Percentiles rank a stretch among this genome's conserved stretches.
Evolutionary conservation across 148 eudicot genomes (phyloP).

Genomic region (Rhododendron henanense): DNA sequence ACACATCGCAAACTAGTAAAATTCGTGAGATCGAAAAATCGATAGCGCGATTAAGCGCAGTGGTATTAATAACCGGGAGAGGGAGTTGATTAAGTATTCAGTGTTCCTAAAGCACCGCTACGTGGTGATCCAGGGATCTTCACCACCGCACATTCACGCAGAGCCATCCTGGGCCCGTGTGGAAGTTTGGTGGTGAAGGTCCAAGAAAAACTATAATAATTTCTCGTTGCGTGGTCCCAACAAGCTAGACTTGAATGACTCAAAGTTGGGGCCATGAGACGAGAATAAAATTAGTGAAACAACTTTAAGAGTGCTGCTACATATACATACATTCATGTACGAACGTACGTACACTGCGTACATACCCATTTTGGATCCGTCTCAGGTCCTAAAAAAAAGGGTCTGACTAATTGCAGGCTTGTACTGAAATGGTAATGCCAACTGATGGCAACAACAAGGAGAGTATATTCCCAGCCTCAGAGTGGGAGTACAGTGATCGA

Average conservation of each 20-base stretch:
- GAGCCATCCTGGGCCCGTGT: too few relatives aligned
- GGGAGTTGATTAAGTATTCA: too few relatives aligned
- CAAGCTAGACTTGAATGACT: neutral
- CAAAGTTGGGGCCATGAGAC: neutral
- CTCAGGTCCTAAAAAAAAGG: too few relatives aligned
- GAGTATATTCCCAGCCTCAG: slow-evolving; percentile 60
- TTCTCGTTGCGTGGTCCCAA: neutral
- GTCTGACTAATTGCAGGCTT: slow-evolving; percentile 37
- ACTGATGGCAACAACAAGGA: slow-evolving; percentile 54
- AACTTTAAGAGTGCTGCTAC: neutral
- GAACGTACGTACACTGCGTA: too few relatives aligned
- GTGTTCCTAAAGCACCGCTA: too few relatives aligned
- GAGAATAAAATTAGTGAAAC: neutral
- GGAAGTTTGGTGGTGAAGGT: neutral
- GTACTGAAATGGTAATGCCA: slow-evolving; percentile 81
- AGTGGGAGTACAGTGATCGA: slow-evolving; percentile 30
- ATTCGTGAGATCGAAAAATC: neutral
- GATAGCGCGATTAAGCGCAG: too few relatives aligned
- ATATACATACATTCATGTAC: too few relatives aligned
- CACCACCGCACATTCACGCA: too few relatives aligned
- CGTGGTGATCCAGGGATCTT: too few relatives aligned
- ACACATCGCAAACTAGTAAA: neutral
- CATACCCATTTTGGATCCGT: too few relatives aligned
- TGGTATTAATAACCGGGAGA: neutral
- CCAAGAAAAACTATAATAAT: neutral